Evolutionary conservation across 2,329 filamentous ascomycete genomes (phyloP), one percentile per base, ranked within the genome.

Genomic region (Fusarium liriodendri): DNA sequence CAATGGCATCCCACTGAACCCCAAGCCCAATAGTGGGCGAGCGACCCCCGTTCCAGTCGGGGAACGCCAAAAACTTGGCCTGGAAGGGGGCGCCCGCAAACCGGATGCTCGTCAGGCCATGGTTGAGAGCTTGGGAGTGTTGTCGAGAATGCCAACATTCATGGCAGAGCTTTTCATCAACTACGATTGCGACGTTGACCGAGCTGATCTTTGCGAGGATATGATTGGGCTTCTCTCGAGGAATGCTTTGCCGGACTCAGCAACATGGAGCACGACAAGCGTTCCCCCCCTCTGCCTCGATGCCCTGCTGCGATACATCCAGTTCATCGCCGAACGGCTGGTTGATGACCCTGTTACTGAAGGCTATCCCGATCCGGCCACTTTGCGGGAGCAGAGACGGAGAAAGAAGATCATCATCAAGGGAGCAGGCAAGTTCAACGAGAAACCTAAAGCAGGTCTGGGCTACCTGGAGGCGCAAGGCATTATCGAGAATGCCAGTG

Each of bases 191-290:
- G 95, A 98, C 79, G 92, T 95, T 62, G 94, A 99, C 80, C 90
- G 95, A 59, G 92, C 92, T 61, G 97, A 99, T 84, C 85, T 99
- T 6, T 99, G 97, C 79, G 94, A 98, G 84, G 97, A 99, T 79
- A 93, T 98, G 89, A 91, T 99, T 69, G 96, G 97, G 1, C 88
- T 99, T 37, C 86, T 99, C 18, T 96, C 97, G 22, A 90, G 97
- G 67, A 99, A 98, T 81, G 97, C 97, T 3, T 93, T 99, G 74
- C 97, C 97, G 1, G 97, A 99, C 81, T 98, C 97, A 10, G 97
- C 96, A 7, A 98, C 95, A 7, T 99, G 97, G 97, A 99, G 97
- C 82, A 99, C 97, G 13, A 98, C 96, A 6, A 99, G 97, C 80
- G 97, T 99, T 1, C 97, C 97, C 18, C 97, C 97, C 1, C 86